Evolutionary conservation across 2,329 filamentous ascomycete species (phyloP).

Genomic region (Neofusicoccum cordaticola): DNA sequence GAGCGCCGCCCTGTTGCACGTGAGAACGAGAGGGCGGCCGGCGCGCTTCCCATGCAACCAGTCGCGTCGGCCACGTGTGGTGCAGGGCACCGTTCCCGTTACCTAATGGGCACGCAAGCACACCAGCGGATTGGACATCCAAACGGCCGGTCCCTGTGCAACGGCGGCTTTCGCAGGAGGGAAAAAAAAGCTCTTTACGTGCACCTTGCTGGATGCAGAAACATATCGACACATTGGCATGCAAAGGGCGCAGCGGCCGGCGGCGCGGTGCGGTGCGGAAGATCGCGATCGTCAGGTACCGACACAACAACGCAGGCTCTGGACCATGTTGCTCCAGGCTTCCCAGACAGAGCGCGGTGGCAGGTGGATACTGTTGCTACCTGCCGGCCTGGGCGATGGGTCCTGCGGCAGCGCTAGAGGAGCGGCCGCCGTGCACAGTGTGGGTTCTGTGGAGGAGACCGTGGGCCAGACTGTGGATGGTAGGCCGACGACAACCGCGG

Average conservation of each 20-base stretch:
- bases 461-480: constrained; percentile 3
- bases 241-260: not conserved
- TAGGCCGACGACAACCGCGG: not conserved
- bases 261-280: constrained; percentile 16
- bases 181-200: not conserved
- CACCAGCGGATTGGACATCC: not conserved
- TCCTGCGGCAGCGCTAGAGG: constrained; percentile 16
- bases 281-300: constrained; percentile 18
- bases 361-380: constrained; percentile 5
- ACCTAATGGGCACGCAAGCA: constrained; percentile 15
- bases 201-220: constrained; percentile 4
- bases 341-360: not conserved
- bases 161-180: not conserved
- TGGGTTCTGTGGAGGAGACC: constrained; percentile 16
- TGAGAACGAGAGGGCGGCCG: not conserved
- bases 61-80: constrained; percentile 14
- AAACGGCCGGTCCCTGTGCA: not conserved
- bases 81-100: constrained; percentile 5
- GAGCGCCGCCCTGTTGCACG: not conserved
- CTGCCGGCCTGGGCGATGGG: constrained; percentile 11
- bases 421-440: not conserved
- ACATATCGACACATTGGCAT: not conserved
- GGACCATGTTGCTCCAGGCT: not conserved
- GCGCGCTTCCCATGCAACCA: not conserved
- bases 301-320: not conserved